Base-by-base conservation (phyloP, 129 eudicot species). In the Heracleum sosnowskyi region DNA sequence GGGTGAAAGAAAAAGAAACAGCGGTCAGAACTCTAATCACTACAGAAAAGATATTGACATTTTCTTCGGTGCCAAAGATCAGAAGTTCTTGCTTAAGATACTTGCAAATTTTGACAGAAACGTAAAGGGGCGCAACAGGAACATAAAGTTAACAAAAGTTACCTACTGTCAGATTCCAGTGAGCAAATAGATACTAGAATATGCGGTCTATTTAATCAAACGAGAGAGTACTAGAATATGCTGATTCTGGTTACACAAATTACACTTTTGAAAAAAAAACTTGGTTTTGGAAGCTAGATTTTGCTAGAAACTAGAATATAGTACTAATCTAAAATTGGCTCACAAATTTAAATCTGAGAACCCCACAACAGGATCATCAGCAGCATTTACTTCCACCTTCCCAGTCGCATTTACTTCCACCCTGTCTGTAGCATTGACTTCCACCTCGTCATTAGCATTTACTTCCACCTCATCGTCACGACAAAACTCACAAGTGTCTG, bases 401-500 rank as follows among this genome's bases (percentile, higher is more conserved):
- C 24, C 51, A 12, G 18, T 45, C 2, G 51, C 51, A 45, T 13
- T 26, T 60, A n/a, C 68, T 26, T 60, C 15, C 31, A 8, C 13
- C 66, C 4, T 12, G 31, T 57, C 66, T 3, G 66, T n/a, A n/a
- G 13, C 66, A 57, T 57, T 10, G 11, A 57, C 31, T n/a, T 57
- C 68, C 68, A 60, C 16, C 33, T 82, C 87, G 53, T 85, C 82
- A 8, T 9, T 40, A 78, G n/a, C 78, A 78, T 77, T 73, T 44
- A 40, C 68, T 45, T 49, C 45, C 57, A 66, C 40, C 45, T 82
- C 84, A n/a, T 83, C 91, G 29, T 78, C 79, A 13, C n/a, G 20
- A 69, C 88, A 87, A 24, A 81, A 45, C 28, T 84, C 75, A 57
- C 90, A 88, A 79, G 53, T 41, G 47, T 84, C 86, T 13, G 64